Percentiles rank a stretch among this genome's conserved stretches.
Evolutionary conservation across 2,329 filamentous ascomycete species (phyloP).

Genomic region (Exophiala oligosperma): DNA sequence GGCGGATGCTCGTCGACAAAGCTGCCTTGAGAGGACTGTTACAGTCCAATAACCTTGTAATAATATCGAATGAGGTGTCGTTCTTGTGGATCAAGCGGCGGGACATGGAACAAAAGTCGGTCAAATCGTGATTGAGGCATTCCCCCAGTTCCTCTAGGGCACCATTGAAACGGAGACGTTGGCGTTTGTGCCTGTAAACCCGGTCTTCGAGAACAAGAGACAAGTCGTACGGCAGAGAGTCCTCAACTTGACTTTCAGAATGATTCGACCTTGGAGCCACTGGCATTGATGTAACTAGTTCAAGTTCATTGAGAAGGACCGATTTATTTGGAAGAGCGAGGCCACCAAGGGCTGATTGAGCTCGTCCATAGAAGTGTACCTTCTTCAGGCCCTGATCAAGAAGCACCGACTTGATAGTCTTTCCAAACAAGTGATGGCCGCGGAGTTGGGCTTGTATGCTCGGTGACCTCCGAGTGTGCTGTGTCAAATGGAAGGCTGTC

Average conservation of each 20-base stretch:
- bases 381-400: not conserved
- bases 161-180: not conserved
- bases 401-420: conserved; percentile 2
- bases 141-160: conserved; percentile 5
- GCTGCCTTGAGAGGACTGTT: conserved; percentile 7
- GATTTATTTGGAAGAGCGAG: conserved; percentile 11
- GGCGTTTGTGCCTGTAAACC: not conserved
- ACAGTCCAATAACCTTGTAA: conserved; percentile 29
- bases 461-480: not conserved
- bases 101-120: conserved; percentile 7
- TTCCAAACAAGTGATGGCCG: conserved; percentile 6
- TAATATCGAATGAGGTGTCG: conserved; percentile 25
- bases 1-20: conserved; percentile 1
- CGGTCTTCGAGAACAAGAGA: not conserved
- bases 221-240: not conserved
- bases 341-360: not conserved
- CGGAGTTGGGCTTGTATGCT: not conserved
- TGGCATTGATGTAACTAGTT: not conserved
- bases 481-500: conserved; percentile 10
- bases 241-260: not conserved
- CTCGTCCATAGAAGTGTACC: not conserved
- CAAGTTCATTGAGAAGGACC: conserved; percentile 7
- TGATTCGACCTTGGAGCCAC: not conserved
- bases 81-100: conserved; percentile 32
- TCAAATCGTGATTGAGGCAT: conserved; percentile 5